A percentile compares a stretch with the other conserved stretches of the same genome.
These are phyloP conservation scores for Uncinocarpus reesii DNA, from an alignment of 2,329 filamentous ascomycete genomes.

Conservation along the genomic window DNA sequence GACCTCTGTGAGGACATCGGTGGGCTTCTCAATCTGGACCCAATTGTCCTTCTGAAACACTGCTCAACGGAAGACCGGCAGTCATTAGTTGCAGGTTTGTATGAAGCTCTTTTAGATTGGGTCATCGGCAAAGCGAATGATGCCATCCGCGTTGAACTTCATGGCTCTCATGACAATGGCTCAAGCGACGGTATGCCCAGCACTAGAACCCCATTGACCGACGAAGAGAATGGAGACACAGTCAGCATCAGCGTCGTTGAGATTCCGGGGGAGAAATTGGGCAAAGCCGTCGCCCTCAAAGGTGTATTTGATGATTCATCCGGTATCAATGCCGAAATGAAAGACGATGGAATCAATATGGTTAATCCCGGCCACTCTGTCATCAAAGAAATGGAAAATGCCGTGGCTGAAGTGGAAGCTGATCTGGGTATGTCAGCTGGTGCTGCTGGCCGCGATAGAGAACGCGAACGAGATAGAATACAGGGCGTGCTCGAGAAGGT, in stretches of 20 bases:
- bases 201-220: constrained; percentile 53
- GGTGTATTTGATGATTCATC: constrained; percentile 85
- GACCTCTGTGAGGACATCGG: constrained; percentile 84
- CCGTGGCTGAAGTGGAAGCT: constrained; percentile 63
- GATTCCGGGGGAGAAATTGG: constrained; percentile 65
- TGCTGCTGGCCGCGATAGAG: constrained; percentile 58
- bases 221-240: constrained; percentile 66
- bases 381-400: constrained; percentile 73
- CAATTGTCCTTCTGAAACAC: constrained; percentile 66
- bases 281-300: constrained; percentile 79
- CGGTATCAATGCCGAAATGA: constrained; percentile 96
- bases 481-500: constrained; percentile 80
- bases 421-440: constrained; percentile 68
- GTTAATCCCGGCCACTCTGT: constrained; percentile 66
- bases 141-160: constrained; percentile 67
- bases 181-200: constrained; percentile 55
- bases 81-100: constrained; percentile 72
- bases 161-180: constrained; percentile 52
- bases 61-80: constrained; percentile 77
- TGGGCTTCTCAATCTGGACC: constrained; percentile 74
- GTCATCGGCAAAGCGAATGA: constrained; percentile 81
- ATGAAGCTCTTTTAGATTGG: constrained; percentile 92
- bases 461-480: constrained; percentile 68
- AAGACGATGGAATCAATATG: constrained; percentile 80
- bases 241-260: constrained; percentile 85